A percentile compares a stretch with the other conserved stretches of the same genome.
phyloP scores from a whole-genome alignment of 2,329 filamentous ascomycete species.

The Apiospora koreana region DNA sequence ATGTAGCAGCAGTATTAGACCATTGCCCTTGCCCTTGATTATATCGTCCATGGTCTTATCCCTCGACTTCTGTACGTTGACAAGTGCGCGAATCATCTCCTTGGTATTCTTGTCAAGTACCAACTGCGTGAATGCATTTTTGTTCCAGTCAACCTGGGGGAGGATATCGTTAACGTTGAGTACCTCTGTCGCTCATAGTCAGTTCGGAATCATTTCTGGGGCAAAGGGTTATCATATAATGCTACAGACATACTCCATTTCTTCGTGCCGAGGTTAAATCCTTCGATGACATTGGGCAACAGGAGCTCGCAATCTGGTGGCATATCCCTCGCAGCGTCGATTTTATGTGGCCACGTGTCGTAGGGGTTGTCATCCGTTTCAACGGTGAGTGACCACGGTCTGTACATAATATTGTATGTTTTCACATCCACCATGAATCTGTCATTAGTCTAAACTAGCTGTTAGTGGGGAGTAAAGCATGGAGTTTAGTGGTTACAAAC shows the following conservation, averaged over 20 bases:
- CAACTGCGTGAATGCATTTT: slow-evolving; percentile 5
- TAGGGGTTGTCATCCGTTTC: neutral
- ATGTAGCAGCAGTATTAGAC: slow-evolving; percentile 10
- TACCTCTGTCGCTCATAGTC: neutral
- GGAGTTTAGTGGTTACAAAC: neutral
- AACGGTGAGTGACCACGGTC: no score
- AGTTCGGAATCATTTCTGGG: neutral
- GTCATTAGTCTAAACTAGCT: neutral
- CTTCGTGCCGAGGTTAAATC: neutral
- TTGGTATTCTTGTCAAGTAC: slow-evolving; percentile 11
- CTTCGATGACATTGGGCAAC: neutral
- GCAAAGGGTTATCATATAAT: neutral
- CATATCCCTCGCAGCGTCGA: neutral
- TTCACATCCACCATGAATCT: neutral
- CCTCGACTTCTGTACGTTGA: slow-evolving; percentile 9
- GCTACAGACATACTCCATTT: neutral
- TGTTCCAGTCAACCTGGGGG: slow-evolving; percentile 9
- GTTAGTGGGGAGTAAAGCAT: neutral
- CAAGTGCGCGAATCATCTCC: slow-evolving; percentile 8
- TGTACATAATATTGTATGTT: neutral
- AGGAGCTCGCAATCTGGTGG: neutral
- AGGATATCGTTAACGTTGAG: neutral
- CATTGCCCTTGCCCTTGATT: slow-evolving; percentile 14
- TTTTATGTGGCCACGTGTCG: neutral
- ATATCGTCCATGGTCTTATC: slow-evolving; percentile 5